Evolutionary conservation across 768 basidiomycete species (phyloP), one percentile per base, ranked within the genome.

Genomic region (Naganishia vaughanmartiniae): DNA sequence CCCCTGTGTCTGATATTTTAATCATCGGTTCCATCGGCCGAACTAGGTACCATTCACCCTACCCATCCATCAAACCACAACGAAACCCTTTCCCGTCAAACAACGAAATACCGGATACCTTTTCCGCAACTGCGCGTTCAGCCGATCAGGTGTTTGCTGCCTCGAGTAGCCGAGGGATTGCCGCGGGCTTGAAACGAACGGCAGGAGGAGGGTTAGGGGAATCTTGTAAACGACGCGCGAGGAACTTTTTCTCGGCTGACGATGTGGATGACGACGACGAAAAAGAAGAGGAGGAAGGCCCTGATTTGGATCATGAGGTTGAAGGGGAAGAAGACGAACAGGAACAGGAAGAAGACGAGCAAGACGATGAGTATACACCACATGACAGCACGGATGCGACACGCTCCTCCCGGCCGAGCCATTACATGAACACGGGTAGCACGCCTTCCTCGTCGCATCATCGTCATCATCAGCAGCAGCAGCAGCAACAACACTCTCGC

Each of bases 31-130:
- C 42, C 53, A 30, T 66, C 36, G 14, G 56, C n/a, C n/a, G n/a
- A 12, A 69, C 33, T 45, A 93, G 93, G 91, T 94, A 94, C 82
- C 93, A 90, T 79, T 96, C 93, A 2, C 93, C 93, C 0, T 95
- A 94, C 79, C 93, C 93, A 11, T 33, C 24, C 19, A 81, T 90
- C 30, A 66, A 24, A 81, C 84, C 10, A 42, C 42, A n/a, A n/a
- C 42, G 14, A 42, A 7, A 15, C 15, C 5, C 42, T 42, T 42
- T n/a, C n/a, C n/a, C n/a, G 10, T 9, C 7, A 11, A 56, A 19
- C 55, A 33, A 56, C 31, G 55, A 33, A 30, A 30, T n/a, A n/a
- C n/a, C n/a, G n/a, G n/a, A n/a, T n/a, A n/a, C n/a, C n/a, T n/a
- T n/a, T n/a, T n/a, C n/a, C n/a, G n/a, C n/a, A n/a, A n/a, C n/a